Evolutionary conservation across 2,329 filamentous ascomycete species (phyloP), one percentile per base, ranked within the genome.

Genomic region (Pestalotiopsis sp.): DNA sequence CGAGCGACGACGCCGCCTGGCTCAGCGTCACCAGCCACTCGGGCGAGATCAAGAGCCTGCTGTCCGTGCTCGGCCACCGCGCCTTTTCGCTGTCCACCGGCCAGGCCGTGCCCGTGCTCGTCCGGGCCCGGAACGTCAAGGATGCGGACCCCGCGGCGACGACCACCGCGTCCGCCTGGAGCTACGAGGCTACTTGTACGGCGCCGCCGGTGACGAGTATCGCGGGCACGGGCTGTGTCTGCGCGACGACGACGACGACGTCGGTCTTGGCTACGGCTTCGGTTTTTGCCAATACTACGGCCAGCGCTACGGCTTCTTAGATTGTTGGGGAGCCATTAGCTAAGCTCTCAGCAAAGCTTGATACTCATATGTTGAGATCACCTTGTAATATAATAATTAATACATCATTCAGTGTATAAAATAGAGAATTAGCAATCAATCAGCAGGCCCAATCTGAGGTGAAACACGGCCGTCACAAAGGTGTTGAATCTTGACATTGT

Each of bases 91-190:
- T 93, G 13, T 83, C 82, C n/a, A 94, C 91, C 0, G 91, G 91
- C 9, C 86, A 89, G 68, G 86, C 91, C 7, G 90, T 93, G 36
- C 90, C 91, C 0, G 89, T 91, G 2, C 83, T 93, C 1, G 86
- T 93, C 41, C 89, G 87, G 78, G 89, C 87, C 1, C 83, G 87
- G 72, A 85, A 81, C 58, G 68, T 81, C 0, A 62, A 69, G 4
- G 69, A 68, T 20, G 63, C 38, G 4, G 71, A 75, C n/a, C 70
- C 76, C 7, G 74, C 31, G 31, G 31, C 71, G 68, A 78, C 74
- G 3, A 75, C 76, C n/a, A 79, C 77, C n/a, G 77, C 79, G 25
- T 71, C 72, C 4, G 76, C 78, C 4, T 84, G 81, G 75, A 78
- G 78, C 36, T 70, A 79, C 0, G 79, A 84, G 52, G 77, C 81